These are phyloP conservation scores for Aspergillus sp. DNA, from an alignment of 2,329 filamentous ascomycete genomes.

Conservation along the genomic window DNA sequence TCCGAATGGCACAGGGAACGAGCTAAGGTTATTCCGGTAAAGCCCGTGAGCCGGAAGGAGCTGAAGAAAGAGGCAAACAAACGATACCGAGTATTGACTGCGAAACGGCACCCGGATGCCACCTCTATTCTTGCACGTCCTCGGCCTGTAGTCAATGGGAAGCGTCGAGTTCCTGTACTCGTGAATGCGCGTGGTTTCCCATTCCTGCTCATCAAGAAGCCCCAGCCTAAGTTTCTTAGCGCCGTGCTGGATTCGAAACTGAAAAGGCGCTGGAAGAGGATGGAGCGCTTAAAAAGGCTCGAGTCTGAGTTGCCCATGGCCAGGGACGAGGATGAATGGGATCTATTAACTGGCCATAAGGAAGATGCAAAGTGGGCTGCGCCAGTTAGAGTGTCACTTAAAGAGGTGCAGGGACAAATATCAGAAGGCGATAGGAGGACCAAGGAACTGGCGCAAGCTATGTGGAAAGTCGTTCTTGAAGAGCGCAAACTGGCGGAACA, in stretches of 20 bases:
- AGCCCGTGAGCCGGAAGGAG: constrained; percentile 26
- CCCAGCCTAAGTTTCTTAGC: constrained; percentile 44
- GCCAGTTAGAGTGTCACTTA: constrained; percentile 22
- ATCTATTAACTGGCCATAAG: constrained; percentile 31
- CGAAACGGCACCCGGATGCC: constrained; percentile 36
- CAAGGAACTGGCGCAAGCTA: constrained; percentile 31
- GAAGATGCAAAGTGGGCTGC: constrained; percentile 29
- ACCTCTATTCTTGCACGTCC: constrained; percentile 41
- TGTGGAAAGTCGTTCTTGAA: constrained; percentile 45
- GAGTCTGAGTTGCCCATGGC: constrained; percentile 34
- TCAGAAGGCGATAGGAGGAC: constrained; percentile 30
- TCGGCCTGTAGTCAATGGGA: constrained; percentile 35
- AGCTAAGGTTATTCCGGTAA: constrained; percentile 19
- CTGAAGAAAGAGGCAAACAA: constrained; percentile 28
- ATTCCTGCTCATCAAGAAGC: constrained; percentile 49
- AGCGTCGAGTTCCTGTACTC: constrained; percentile 43
- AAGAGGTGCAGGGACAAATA: constrained; percentile 29
- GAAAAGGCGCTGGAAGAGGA: constrained; percentile 36
- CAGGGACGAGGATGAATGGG: constrained; percentile 47
- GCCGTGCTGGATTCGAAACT: constrained; percentile 40
- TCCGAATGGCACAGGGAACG: constrained; percentile 24
- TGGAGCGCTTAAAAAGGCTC: constrained; percentile 36
- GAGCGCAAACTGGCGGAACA: constrained; percentile 42
- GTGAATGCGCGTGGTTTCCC: constrained; percentile 47
- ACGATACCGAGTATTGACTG: constrained; percentile 32